Evolutionary conservation across 345 rosid species (phyloP).

Genomic region (Trapa bicornis): DNA sequence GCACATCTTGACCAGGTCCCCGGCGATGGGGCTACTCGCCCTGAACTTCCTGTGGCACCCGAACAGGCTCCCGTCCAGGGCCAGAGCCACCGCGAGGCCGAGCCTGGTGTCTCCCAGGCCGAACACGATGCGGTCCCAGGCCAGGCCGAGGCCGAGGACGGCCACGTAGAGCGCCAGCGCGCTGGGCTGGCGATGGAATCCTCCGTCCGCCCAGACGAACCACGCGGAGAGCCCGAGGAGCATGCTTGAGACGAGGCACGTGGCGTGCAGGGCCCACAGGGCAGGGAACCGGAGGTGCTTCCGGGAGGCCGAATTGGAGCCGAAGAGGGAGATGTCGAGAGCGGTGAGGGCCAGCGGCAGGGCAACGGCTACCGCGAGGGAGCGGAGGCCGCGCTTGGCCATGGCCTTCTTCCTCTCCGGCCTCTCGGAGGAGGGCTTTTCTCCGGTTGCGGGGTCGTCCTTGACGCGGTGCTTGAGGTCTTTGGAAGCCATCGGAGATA

Average conservation of each 20-base stretch:
- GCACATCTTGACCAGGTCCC: conserved; percentile 60
- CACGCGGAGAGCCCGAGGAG: conserved; percentile 74
- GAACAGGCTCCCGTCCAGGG: conserved; percentile 29
- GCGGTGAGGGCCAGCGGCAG: conserved; percentile 53
- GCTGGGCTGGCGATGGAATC: conserved; percentile 48
- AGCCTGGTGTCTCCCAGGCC: conserved; percentile 27
- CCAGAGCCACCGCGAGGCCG: conserved; percentile 36
- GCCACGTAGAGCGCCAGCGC: conserved; percentile 46
- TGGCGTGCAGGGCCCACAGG: conserved; percentile 43
- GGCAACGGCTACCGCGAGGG: conserved; percentile 45
- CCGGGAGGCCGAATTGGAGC: conserved; percentile 18
- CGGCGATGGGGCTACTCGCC: conserved; percentile 52
- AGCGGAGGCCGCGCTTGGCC: conserved; percentile 68
- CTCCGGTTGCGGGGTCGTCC: conserved; percentile 4
- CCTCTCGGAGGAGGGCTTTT: conserved; percentile 4
- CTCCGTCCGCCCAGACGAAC: conserved; percentile 91
- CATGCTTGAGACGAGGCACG: conserved; percentile 35
- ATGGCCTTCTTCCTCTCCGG: conserved; percentile 30
- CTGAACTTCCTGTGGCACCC: conserved; percentile 47
- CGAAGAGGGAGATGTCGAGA: conserved; percentile 35
- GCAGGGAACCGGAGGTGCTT: conserved; percentile 50
- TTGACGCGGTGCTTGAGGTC: conserved; percentile 35
- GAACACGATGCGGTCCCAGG: conserved; percentile 51
- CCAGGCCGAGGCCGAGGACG: conserved; percentile 35
- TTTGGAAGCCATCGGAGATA: conserved; percentile 38